Base-by-base conservation (phyloP, 108 stramenopile genomes). In the Skeletonema potamos region DNA sequence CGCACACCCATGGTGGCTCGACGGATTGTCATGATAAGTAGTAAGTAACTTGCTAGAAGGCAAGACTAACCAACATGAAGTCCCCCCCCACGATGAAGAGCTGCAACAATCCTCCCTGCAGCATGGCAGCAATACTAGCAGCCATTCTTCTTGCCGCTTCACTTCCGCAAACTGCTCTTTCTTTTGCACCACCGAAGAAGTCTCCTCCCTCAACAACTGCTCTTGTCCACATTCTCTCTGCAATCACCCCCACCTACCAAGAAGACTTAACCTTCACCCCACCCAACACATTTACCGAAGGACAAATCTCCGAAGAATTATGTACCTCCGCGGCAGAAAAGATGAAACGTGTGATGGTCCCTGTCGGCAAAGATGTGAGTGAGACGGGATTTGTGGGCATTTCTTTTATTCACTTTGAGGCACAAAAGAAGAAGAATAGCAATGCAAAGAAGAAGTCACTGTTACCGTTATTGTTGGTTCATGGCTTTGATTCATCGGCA, bases 401-500 rank as follows among this genome's bases (percentile, higher is more conserved):
- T 66, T 91, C 90, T 1, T 94, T 80, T 64, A 86, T 89, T 46
- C 84, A 90, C 48, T 94, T 86, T 85, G 34, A 30, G 0, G 36
- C 46, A 13, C 71, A 76, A 17, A 41, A 62, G 29, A 81, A 77
- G 58, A 54, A 26, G 10, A 27, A n/a, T n/a, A 56, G 27, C 30
- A 48, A 13, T 12, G n/a, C 59, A 0, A 54, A 29, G 8, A 18
- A 54, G 24, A 54, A 34, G 18, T 34, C 63, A 68, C 76, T 82
- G 20, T n/a, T n/a, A n/a, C 72, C 84, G 13, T 9, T 84, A 30
- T 77, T 54, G 54, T 73, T 94, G 73, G 71, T 96, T 8, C 96
- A 96, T 70, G 97, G 97, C 17, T 98, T 98, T 68, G 97, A 98
- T 82, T 94, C 92, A 10, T 91, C 89, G 4, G 74, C 86, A 29